Conservation (phyloP, 2,329 filamentous ascomycete genomes). For the Pseudocercospora cruenta region DNA sequence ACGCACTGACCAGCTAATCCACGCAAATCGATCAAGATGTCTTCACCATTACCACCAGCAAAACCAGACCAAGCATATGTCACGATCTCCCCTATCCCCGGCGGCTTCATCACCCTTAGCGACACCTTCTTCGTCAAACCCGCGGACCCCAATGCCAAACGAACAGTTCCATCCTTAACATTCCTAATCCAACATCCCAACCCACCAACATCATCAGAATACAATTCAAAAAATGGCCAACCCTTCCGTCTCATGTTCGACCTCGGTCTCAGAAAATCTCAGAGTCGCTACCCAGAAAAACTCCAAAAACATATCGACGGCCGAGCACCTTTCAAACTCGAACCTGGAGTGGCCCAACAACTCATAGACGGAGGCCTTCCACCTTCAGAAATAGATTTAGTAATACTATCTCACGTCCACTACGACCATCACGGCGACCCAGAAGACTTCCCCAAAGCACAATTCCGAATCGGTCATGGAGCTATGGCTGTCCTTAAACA, state of each 20-base stretch:
- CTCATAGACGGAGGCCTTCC: constrained; percentile 40
- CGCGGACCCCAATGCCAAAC: constrained; percentile 47
- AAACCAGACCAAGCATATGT: constrained; percentile 33
- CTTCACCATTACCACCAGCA: constrained; percentile 28
- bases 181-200: constrained; percentile 57
- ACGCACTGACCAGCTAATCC: background rate
- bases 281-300: constrained; percentile 47
- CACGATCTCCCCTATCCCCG: constrained; percentile 37
- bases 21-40: background rate
- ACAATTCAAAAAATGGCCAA: constrained; percentile 22
- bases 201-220: constrained; percentile 12
- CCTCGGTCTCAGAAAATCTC: constrained; percentile 55
- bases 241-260: constrained; percentile 55
- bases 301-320: constrained; percentile 52
- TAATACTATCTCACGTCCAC: constrained; percentile 58
- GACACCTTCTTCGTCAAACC: constrained; percentile 37
- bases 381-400: constrained; percentile 43
- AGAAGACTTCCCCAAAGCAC: constrained; percentile 52
- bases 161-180: constrained; percentile 57
- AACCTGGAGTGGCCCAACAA: constrained; percentile 51
- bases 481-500: constrained; percentile 47
- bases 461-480: constrained; percentile 57
- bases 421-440: constrained; percentile 64
- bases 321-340: constrained; percentile 50
- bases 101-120: constrained; percentile 37